phyloP scores from a whole-genome alignment of 805 yeast species.

The Hanseniaspora taiwanica region DNA sequence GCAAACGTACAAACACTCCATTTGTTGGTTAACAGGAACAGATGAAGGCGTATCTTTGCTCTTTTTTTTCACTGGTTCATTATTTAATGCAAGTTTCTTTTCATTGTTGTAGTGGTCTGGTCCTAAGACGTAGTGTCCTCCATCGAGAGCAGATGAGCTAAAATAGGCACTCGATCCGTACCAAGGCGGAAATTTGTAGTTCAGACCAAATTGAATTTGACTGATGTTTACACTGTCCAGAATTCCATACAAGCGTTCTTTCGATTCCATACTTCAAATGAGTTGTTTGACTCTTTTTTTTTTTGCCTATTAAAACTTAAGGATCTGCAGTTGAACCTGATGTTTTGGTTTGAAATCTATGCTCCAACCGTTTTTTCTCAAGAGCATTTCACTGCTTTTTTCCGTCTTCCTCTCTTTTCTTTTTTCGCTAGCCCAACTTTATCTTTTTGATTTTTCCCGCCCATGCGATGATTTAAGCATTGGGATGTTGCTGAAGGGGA shows the following conservation, averaged over 20 bases:
- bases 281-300: too few relatives aligned
- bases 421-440: too few relatives aligned
- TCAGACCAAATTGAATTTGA: constrained; percentile 50
- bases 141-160: constrained; percentile 29
- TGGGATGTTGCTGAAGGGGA: background rate
- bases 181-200: constrained; percentile 65
- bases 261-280: too few relatives aligned
- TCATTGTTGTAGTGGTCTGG: constrained; percentile 9
- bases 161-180: constrained; percentile 78
- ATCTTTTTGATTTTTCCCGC: too few relatives aligned
- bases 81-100: constrained; percentile 5
- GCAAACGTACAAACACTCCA: constrained; percentile 57
- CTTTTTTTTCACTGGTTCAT: background rate
- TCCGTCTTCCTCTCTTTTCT: too few relatives aligned
- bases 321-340: background rate
- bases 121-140: constrained; percentile 29
- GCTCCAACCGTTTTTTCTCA: too few relatives aligned
- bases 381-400: too few relatives aligned
- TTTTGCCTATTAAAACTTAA: too few relatives aligned
- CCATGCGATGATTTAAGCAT: too few relatives aligned
- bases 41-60: constrained; percentile 3
- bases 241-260: constrained; percentile 33
- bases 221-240: constrained; percentile 49
- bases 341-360: background rate
- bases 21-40: constrained; percentile 31